A percentile compares a stretch with the other conserved stretches of the same genome.
Evolutionary conservation across 2,329 filamentous ascomycete genomes (phyloP).

Genomic region (Scytalidium sp.): DNA sequence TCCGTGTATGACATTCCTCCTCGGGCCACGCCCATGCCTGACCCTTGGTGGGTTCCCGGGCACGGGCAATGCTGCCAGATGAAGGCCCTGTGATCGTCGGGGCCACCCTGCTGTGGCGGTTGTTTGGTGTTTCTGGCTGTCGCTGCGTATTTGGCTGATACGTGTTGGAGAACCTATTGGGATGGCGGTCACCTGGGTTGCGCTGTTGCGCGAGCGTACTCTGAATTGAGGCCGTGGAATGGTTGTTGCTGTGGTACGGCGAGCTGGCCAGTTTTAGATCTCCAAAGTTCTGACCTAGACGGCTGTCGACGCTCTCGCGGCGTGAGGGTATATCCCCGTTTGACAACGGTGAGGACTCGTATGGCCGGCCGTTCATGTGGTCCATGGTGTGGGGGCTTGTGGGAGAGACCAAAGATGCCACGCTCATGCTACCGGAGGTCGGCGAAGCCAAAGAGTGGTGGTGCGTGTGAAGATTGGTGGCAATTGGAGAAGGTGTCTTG

Average conservation of each 20-base stretch:
- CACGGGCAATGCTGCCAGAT: conserved; percentile 62
- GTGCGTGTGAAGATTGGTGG: conserved; percentile 31
- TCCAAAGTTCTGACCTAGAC: conserved; percentile 69
- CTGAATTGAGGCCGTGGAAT: conserved; percentile 72
- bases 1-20: conserved; percentile 53
- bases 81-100: conserved; percentile 73
- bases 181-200: conserved; percentile 50
- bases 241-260: conserved; percentile 74
- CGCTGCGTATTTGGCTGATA: conserved; percentile 51
- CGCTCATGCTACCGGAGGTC: conserved; percentile 58
- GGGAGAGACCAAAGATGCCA: conserved; percentile 63
- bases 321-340: conserved; percentile 47
- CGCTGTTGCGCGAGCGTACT: conserved; percentile 66
- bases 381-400: conserved; percentile 39
- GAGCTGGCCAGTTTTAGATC: conserved; percentile 67
- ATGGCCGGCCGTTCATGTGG: conserved; percentile 18
- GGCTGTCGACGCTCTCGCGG: conserved; percentile 77
- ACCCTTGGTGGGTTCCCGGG: conserved; percentile 76
- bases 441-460: conserved; percentile 53
- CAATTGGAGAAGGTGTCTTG: conserved; percentile 61
- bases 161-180: conserved; percentile 59
- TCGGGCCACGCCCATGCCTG: conserved; percentile 84
- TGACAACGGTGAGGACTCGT: background rate
- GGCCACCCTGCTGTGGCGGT: conserved; percentile 53
- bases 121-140: conserved; percentile 33